Base-by-base conservation (phyloP, 495 filamentous ascomycete genomes). In the Penicillium nucicola region DNA sequence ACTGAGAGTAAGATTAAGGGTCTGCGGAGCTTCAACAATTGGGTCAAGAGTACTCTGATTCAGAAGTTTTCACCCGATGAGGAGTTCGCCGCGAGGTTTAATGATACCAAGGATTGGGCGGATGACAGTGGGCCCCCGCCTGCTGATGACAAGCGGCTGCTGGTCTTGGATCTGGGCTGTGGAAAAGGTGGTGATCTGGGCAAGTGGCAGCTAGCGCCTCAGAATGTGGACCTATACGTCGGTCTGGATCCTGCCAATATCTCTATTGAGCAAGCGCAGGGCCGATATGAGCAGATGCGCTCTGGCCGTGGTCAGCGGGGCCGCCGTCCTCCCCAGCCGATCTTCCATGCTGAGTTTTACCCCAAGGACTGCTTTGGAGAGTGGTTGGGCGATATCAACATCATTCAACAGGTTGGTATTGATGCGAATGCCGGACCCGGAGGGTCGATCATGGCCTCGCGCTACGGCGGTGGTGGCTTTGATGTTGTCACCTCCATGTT, bases 401-500 rank as follows among this genome's bases (percentile, higher is more conserved):
- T 95, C 40, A 75, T 97, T 11, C 81, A 81, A 33, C 76, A 92
- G 45, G 88, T 98, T 11, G 93, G 93, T 3, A 92, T 95, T 52
- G 89, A 96, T 57, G 58, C 73, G 2, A 77, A 76, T 56, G 80
- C 77, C 12, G 83, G 83, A 0, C 85, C 84, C 3, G 82, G 79
- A n/a, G 70, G 75, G 4, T 72, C 73, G 9, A 52, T 75, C 5
- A 82, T 65, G 71, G 76, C 49, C 59, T 77, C 77, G 56, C 80
- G 81, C 58, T 86, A 74, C 81, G 79, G 83, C 11, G 83, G 62
- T 19, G 62, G 89, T 33, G 91, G 92, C 7, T 98, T 97, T 56
- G 95, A 98, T 65, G 87, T 97, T 11, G 92, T 98, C 40, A 88
- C 86, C 48, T 96, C 95, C 80, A 98, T 98, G 93, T 98, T 98